phyloP scores from a whole-genome alignment of 176 grass and related monocot genomes.

The Ensete ventricosum region DNA sequence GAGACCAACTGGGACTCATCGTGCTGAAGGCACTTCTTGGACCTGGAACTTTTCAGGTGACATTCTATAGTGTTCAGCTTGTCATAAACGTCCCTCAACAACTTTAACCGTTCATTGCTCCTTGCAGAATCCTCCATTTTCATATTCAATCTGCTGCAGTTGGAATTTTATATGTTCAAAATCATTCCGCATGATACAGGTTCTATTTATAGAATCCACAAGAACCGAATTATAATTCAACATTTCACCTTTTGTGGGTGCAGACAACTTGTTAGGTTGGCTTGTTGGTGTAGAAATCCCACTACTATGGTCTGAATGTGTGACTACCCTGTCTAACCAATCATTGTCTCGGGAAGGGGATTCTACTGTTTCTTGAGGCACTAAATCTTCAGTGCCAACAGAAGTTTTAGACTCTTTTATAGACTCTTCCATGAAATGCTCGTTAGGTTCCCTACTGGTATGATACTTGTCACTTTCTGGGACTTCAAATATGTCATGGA shows the following conservation, averaged over 20 bases:
- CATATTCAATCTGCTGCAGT: constrained; percentile 51
- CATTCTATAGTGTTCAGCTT: constrained; percentile 60
- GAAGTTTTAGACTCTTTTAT: background rate
- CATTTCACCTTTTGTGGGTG: constrained; percentile 20
- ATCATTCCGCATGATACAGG: constrained; percentile 29
- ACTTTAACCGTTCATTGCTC: constrained; percentile 60
- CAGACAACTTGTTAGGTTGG: background rate
- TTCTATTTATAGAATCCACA: constrained; percentile 12
- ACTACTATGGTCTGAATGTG: background rate
- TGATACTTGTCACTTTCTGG: background rate
- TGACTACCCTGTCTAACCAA: background rate
- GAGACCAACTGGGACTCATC: constrained; percentile 34
- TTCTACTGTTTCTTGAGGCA: background rate
- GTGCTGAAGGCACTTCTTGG: constrained; percentile 34
- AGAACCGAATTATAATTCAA: constrained; percentile 35
- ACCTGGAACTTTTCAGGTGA: constrained; percentile 33
- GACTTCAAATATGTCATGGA: constrained; percentile 21
- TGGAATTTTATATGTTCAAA: constrained; percentile 47
- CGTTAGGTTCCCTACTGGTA: background rate
- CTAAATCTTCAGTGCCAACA: background rate
- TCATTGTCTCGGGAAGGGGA: background rate
- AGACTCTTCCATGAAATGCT: background rate
- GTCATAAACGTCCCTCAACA: constrained; percentile 65
- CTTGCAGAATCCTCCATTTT: constrained; percentile 27
- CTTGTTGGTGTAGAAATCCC: constrained; percentile 6